A percentile compares a stretch with the other conserved stretches of the same genome.
phyloP scores from a whole-genome alignment of 1,284 basidiomycete genomes.

The Hortiboletus rubellus region DNA sequence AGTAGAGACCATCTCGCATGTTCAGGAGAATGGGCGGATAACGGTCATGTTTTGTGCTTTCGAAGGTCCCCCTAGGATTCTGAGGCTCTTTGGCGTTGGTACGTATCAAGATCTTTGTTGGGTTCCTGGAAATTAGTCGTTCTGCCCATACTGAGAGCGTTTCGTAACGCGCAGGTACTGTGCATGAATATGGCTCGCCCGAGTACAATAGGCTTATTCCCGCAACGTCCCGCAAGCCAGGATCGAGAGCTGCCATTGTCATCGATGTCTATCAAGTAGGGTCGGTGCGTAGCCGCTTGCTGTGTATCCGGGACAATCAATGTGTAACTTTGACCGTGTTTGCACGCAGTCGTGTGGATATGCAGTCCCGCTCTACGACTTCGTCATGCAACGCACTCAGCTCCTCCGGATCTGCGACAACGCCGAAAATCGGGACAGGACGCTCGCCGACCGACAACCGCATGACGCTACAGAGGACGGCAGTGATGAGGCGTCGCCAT shows the following conservation, averaged over 20 bases:
- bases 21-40: slow-evolving; percentile 59
- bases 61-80: slow-evolving; percentile 53
- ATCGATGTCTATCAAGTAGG: slow-evolving; percentile 51
- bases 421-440: slow-evolving; percentile 34
- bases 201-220: slow-evolving; percentile 38
- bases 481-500: neutral
- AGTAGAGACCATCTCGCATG: slow-evolving; percentile 55
- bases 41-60: slow-evolving; percentile 58
- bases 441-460: neutral
- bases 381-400: slow-evolving; percentile 45
- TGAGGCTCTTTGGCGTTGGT: slow-evolving; percentile 55
- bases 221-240: slow-evolving; percentile 44
- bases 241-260: slow-evolving; percentile 51
- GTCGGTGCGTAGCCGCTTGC: slow-evolving; percentile 40
- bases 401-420: slow-evolving; percentile 35
- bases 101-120: neutral
- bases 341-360: slow-evolving; percentile 52
- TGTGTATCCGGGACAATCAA: neutral
- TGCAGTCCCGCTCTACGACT: slow-evolving; percentile 51
- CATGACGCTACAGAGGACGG: neutral
- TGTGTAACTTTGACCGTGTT: neutral
- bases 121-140: neutral
- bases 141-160: neutral
- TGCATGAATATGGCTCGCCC: slow-evolving; percentile 54
- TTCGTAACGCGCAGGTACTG: slow-evolving; percentile 37